Base-by-base conservation (phyloP, 2,329 filamentous ascomycete genomes). In the Xylaria sp. region DNA sequence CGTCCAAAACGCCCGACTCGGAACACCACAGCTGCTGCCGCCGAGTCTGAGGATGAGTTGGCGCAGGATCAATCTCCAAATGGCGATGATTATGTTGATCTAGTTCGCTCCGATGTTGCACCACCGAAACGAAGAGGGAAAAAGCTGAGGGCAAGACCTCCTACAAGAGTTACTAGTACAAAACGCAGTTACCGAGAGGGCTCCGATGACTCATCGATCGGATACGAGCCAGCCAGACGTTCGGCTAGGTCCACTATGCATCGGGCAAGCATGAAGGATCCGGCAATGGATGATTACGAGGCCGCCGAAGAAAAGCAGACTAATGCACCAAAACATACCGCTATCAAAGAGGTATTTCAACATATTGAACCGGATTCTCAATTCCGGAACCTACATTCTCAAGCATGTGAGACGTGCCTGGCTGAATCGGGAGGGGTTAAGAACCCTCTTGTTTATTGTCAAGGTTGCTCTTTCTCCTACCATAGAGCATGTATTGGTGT, bases 391-490 rank as follows among this genome's bases (percentile, higher is more conserved):
- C 84, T 86, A 11, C 95, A 99, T 75, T 86, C 84, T 49, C 80
- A 85, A 42, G 80, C 79, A 7, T 99, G 95, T 75, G 89, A 92
- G 68, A 84, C 87, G 2, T 99, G 95, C 73, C 79, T 78, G 50
- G 77, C 79, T n/a, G 77, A 75, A 15, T 83, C 84, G 8, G 79
- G 83, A 21, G 75, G 78, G 1, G 83, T 81, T 60, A 89, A 88
- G 72, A 92, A 92, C 0, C 81, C 85, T 40, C 80, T 99, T 23
- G 84, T 99, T 35, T 89, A 89, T 72, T 99, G 95, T 70, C 96
- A 99, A 78, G 95, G 95, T 31, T 99, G 95, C 74, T 92, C 89
- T 1, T 82, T 89, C 50, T 84, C 91, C 0, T 97, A 92, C 69
- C 95, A 99, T 77, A 92, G 91, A 75, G 79, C 79, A 42, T 99